These are phyloP conservation scores for Phytophthora hybrid DNA, from an alignment of 352 stramenopile genomes.

Conservation along the genomic window DNA sequence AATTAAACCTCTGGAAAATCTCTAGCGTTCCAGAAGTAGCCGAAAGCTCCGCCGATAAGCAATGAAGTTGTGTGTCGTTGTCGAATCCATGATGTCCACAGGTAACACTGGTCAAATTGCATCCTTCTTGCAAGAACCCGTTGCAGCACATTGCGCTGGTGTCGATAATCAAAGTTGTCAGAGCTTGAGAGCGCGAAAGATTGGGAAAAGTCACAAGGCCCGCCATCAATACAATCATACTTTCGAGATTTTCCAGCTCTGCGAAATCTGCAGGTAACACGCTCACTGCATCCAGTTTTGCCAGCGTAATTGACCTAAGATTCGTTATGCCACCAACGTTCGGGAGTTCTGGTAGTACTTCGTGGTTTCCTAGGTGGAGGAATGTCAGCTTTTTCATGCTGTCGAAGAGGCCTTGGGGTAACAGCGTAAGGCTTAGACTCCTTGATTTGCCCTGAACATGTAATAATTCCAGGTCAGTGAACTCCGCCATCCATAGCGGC, in stretches of 20 bases:
- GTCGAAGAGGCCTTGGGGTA: constrained; percentile 40
- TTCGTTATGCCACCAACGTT: constrained; percentile 36
- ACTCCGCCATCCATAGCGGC: constrained; percentile 37
- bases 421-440: constrained; percentile 17
- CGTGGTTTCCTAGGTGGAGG: constrained; percentile 41
- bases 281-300: constrained; percentile 20
- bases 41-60: constrained; percentile 2
- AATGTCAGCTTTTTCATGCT: constrained; percentile 43
- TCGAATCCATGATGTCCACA: constrained; percentile 11
- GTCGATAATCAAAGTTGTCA: constrained; percentile 31
- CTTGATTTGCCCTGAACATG: constrained; percentile 46
- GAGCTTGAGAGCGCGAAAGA: constrained; percentile 16
- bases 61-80: background rate
- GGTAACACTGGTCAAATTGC: constrained; percentile 33
- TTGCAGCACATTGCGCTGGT: constrained; percentile 36
- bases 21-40: constrained; percentile 20
- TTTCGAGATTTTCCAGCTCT: constrained; percentile 32
- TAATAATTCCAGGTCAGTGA: constrained; percentile 46
- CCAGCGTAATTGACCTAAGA: constrained; percentile 41
- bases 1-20: constrained; percentile 31
- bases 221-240: constrained; percentile 28
- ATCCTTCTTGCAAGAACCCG: constrained; percentile 39
- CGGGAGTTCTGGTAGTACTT: constrained; percentile 25
- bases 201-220: constrained; percentile 35
- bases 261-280: constrained; percentile 32